phyloP scores from a whole-genome alignment of 805 yeast genomes.

The Candida boleticola region DNA sequence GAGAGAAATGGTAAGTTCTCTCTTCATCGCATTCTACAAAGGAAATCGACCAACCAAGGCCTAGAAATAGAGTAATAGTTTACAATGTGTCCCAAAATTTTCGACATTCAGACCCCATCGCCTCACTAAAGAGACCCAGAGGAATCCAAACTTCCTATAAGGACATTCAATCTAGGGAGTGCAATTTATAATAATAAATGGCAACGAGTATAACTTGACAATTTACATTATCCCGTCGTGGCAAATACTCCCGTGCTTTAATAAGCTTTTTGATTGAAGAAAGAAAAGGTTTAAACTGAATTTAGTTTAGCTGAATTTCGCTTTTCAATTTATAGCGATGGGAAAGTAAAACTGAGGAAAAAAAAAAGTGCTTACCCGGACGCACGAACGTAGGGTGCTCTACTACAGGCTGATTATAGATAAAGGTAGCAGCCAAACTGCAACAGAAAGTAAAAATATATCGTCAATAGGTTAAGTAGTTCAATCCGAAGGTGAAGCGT shows the following conservation, averaged over 20 bases:
- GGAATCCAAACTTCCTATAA: slow-evolving; percentile 60
- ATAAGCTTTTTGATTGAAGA: slow-evolving; percentile 56
- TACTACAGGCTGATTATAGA: not conserved
- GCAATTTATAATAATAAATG: slow-evolving; percentile 42
- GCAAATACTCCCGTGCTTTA: slow-evolving; percentile 57
- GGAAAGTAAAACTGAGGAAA: not conserved
- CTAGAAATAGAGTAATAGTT: no score
- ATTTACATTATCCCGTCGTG: slow-evolving; percentile 63
- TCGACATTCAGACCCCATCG: slow-evolving; percentile 64
- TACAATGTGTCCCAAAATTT: slow-evolving; percentile 39
- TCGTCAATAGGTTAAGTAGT: no score
- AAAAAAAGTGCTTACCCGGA: slow-evolving; percentile 2
- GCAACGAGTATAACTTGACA: slow-evolving; percentile 66
- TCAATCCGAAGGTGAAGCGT: no score
- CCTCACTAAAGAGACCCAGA: slow-evolving; percentile 50
- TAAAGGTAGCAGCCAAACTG: no score
- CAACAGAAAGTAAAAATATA: no score
- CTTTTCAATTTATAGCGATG: not conserved
- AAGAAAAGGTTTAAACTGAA: slow-evolving; percentile 15
- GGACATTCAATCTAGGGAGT: slow-evolving; percentile 57
- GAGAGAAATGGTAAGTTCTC: no score
- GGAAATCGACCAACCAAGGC: no score
- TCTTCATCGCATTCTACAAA: no score
- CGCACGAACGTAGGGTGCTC: not conserved
- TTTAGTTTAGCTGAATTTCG: not conserved